phyloP scores from a whole-genome alignment of 306 rosid species.

The Quercus ilex region DNA sequence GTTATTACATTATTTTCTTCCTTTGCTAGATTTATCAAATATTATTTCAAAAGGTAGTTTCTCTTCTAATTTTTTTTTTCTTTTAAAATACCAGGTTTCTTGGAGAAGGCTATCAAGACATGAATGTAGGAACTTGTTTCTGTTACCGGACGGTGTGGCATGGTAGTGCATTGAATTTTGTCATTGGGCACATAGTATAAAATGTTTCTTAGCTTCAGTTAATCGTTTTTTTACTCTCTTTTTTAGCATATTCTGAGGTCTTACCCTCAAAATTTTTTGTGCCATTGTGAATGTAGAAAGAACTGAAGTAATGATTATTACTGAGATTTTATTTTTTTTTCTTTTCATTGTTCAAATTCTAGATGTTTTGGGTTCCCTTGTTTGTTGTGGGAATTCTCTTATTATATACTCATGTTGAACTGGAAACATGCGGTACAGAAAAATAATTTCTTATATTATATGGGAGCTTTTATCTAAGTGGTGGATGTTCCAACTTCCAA shows the following conservation, averaged over 20 bases:
- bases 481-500: not conserved
- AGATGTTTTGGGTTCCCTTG: slow-evolving; percentile 19
- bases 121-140: slow-evolving; percentile 51
- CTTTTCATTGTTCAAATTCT: slow-evolving; percentile 32
- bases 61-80: not conserved
- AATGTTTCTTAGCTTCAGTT: slow-evolving; percentile 46
- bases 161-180: slow-evolving; percentile 37
- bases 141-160: slow-evolving; percentile 55
- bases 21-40: not conserved
- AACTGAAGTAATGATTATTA: slow-evolving; percentile 40
- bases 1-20: not conserved
- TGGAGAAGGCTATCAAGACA: slow-evolving; percentile 36
- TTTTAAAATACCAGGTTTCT: slow-evolving; percentile 46
- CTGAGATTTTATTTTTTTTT: not conserved
- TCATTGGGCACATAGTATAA: slow-evolving; percentile 42
- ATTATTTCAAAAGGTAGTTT: not conserved
- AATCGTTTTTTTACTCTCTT: not conserved
- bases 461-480: not conserved
- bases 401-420: slow-evolving; percentile 22
- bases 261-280: slow-evolving; percentile 32
- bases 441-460: slow-evolving; percentile 22
- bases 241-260: slow-evolving; percentile 57
- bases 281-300: slow-evolving; percentile 64
- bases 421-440: slow-evolving; percentile 45
- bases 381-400: slow-evolving; percentile 16